phyloP scores from a whole-genome alignment of 2,329 filamentous ascomycete genomes.

The Pestalotiopsis sp. region DNA sequence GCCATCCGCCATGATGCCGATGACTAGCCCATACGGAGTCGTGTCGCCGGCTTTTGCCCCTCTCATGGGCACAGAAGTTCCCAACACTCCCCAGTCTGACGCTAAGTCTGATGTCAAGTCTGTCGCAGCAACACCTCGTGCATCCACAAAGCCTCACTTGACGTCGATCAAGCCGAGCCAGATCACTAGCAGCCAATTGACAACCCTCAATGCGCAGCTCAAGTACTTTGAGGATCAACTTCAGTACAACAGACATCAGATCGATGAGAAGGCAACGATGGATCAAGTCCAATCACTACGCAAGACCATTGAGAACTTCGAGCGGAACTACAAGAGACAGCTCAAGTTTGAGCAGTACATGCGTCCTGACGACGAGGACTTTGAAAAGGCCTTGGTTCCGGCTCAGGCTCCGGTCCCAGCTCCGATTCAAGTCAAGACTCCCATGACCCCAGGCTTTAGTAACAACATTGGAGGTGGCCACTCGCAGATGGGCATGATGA shows the following conservation, averaged over 20 bases:
- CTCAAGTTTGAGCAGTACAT: constrained; percentile 46
- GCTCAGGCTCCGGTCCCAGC: too few species aligned
- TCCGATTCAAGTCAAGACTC: constrained; percentile 1
- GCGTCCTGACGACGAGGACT: constrained; percentile 38
- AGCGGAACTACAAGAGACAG: constrained; percentile 47
- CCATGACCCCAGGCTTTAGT: constrained; percentile 26
- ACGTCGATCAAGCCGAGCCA: constrained; percentile 65
- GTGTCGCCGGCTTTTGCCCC: constrained; percentile 9
- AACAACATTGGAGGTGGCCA: constrained; percentile 23
- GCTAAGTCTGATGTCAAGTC: constrained; percentile 21
- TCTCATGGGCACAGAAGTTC: neutral
- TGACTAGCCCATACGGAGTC: constrained; percentile 19
- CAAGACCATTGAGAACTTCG: constrained; percentile 53
- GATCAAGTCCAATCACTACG: constrained; percentile 43
- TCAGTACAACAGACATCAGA: constrained; percentile 64
- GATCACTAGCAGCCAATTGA: constrained; percentile 63
- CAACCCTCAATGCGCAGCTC: constrained; percentile 53
- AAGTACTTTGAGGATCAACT: constrained; percentile 61
- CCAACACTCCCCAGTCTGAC: neutral
- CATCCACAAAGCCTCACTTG: constrained; percentile 42
- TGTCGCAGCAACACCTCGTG: constrained; percentile 7
- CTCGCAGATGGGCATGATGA: constrained; percentile 25
- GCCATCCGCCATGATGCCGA: constrained; percentile 16
- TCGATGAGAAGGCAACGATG: constrained; percentile 58
- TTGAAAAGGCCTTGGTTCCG: constrained; percentile 21